Base-by-base conservation (phyloP, 371 early-diverging fungal genomes). In the Syncephalastrum racemosum region DNA sequence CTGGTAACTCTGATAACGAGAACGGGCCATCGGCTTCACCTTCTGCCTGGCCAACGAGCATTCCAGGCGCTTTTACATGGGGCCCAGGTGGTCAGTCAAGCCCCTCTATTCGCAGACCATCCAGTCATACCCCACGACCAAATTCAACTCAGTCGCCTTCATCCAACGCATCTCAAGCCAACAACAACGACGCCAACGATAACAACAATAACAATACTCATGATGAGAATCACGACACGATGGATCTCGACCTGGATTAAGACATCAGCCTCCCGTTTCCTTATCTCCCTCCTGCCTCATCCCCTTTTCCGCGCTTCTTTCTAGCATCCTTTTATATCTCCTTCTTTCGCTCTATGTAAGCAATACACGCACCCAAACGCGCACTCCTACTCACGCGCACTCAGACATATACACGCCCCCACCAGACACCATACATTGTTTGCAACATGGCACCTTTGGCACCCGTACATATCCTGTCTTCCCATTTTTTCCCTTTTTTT, bases 51-150 rank as follows among this genome's bases (percentile, higher is more conserved):
- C 53, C 59, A 7, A 54, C 62, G 1, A 62, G 41, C 19, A 64
- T 64, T 19, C 69, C 69, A 13, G 65, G 68, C 39, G 43, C 60
- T 13, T 68, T 68, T 42, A 55, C 59, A 15, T 68, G 68, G 68
- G 68, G 68, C 42, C 64, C 64, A 15, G 62, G 64, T 16, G 53
- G 52, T 12, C 36, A 24, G 23, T 42, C 53, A 22, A 31, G 36
- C 36, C 36, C 36, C 6, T 31, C 36, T 31, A 2, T 31, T 10
- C 36, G 36, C 36, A 31, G 36, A 31, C 36, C 36, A 5, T 31
- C 46, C 24, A 53, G 46, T 22, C 49, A 49, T 18, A 23, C 54
- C 23, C 24, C 31, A 44, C 13, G 46, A 42, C 41, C 45, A 31
- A 31, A 41, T 20, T 16, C 23, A 25, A 27, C 41, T 31, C 23